These are phyloP conservation scores for Adansonia rubrostipa DNA, from an alignment of 441 rosid species.

Conservation along the genomic window DNA sequence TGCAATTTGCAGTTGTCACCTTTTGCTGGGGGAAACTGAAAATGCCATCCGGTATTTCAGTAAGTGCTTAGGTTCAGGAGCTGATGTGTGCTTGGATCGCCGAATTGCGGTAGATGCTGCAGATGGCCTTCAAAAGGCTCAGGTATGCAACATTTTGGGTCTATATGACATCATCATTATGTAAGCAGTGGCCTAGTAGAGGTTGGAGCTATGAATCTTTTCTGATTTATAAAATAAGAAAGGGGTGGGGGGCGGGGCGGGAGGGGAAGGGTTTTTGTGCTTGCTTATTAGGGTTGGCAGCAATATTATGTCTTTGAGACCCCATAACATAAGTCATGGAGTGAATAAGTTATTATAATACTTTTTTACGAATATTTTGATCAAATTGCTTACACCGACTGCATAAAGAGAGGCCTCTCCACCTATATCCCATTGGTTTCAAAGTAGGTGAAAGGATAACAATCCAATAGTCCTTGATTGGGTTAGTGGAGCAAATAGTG, in stretches of 20 bases:
- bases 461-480: background rate
- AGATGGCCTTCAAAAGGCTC: conserved; percentile 68
- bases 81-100: conserved; percentile 67
- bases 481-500: background rate
- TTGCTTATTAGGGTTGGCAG: background rate
- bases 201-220: conserved; percentile 11
- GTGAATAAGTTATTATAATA: conserved; percentile 13
- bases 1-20: conserved; percentile 61
- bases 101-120: conserved; percentile 67
- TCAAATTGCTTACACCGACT: background rate
- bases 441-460: background rate
- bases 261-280: background rate
- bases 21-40: conserved; percentile 69
- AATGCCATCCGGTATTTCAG: conserved; percentile 51
- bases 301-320: background rate
- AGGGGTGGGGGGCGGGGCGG: no score
- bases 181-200: background rate
- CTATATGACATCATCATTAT: background rate
- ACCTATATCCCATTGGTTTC: background rate
- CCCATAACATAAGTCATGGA: conserved; percentile 2
- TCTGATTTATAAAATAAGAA: background rate
- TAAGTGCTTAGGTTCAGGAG: conserved; percentile 55
- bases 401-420: background rate
- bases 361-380: conserved; percentile 1
- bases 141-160: conserved; percentile 43